phyloP scores from a whole-genome alignment of 2,329 filamentous ascomycete species.

The Cryphonectria radicalis region DNA sequence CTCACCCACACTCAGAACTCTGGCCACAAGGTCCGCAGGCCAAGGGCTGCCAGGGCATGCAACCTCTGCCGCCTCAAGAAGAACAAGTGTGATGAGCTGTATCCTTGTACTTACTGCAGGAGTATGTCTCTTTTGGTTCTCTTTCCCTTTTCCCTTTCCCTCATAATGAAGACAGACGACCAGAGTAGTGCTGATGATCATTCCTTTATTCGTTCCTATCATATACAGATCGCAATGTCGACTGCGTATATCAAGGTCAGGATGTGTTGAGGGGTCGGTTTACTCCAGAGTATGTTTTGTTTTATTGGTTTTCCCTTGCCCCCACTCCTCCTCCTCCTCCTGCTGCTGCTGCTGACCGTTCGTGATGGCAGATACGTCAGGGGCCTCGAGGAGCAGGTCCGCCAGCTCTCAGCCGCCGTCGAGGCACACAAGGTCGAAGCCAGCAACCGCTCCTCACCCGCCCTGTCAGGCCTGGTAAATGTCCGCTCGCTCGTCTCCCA shows the following conservation, averaged over 20 bases:
- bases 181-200: neutral
- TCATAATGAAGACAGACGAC: too few relatives aligned
- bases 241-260: constrained; percentile 38
- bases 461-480: constrained; percentile 18
- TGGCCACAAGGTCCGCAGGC: constrained; percentile 32
- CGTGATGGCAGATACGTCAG: constrained; percentile 33
- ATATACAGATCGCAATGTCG: constrained; percentile 32
- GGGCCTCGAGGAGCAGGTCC: constrained; percentile 26
- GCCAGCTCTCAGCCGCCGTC: constrained; percentile 21
- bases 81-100: constrained; percentile 51
- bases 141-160: too few relatives aligned
- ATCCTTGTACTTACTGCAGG: constrained; percentile 46
- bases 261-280: constrained; percentile 31
- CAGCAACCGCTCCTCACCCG: constrained; percentile 12
- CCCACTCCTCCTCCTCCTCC: neutral
- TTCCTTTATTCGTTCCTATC: neutral
- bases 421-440: constrained; percentile 10
- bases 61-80: constrained; percentile 52
- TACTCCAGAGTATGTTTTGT: constrained; percentile 32
- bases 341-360: constrained; percentile 12
- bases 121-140: constrained; percentile 38
- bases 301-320: neutral
- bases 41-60: constrained; percentile 51
- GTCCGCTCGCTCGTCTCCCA: constrained; percentile 32
- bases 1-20: constrained; percentile 25